These are phyloP conservation scores for Fistulinella prunicolor DNA, from an alignment of 768 basidiomycete species.

Conservation along the genomic window DNA sequence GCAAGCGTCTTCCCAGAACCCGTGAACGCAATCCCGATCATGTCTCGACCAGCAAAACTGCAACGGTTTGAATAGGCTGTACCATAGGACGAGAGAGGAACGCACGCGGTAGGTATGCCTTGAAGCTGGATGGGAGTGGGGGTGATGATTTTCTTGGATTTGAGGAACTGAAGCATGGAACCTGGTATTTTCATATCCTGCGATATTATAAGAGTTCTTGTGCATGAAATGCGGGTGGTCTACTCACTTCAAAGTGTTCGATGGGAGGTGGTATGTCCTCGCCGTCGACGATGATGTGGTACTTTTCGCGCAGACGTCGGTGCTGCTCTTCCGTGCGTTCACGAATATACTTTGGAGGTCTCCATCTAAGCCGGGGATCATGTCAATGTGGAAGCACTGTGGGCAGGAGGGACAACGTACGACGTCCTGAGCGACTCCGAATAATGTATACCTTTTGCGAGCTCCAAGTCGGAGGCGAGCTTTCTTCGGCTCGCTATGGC, in stretches of 20 bases:
- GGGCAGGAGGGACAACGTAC: constrained; percentile 41
- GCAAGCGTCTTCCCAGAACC: constrained; percentile 99
- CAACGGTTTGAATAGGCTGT: constrained; percentile 7
- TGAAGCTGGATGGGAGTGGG: constrained; percentile 96
- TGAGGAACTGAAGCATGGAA: constrained; percentile 77
- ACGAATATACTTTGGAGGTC: constrained; percentile 79
- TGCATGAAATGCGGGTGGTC: not conserved
- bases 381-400: not conserved
- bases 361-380: constrained; percentile 60
- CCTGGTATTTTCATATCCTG: constrained; percentile 99
- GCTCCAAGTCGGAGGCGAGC: constrained; percentile 87
- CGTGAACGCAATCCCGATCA: constrained; percentile 99
- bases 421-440: constrained; percentile 80
- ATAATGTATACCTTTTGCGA: constrained; percentile 91
- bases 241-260: constrained; percentile 71
- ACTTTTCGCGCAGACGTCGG: constrained; percentile 76
- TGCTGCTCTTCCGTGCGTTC: constrained; percentile 68
- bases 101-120: constrained; percentile 93
- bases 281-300: constrained; percentile 94
- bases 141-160: constrained; percentile 74
- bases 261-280: constrained; percentile 93
- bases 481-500: constrained; percentile 90
- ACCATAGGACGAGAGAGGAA: constrained; percentile 3
- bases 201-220: constrained; percentile 12
- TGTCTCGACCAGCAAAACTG: constrained; percentile 92